Percentiles rank a stretch among this genome's conserved stretches.
Evolutionary conservation across 306 rosid genomes (phyloP).

Genomic region (Sechiopsis laciniata): DNA sequence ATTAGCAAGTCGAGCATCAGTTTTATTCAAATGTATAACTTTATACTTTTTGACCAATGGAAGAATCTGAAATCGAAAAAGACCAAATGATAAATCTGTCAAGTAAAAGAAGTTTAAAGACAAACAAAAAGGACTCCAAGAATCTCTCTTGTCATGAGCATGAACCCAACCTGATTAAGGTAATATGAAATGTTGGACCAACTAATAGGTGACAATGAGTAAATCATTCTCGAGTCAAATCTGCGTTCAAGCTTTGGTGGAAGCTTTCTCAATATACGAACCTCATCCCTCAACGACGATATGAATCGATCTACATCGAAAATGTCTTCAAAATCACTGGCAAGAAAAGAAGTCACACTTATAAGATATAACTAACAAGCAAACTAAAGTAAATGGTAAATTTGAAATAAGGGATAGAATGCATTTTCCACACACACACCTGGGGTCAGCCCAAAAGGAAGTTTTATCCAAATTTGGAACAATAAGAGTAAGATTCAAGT

Average conservation of each 20-base stretch:
- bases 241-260: constrained; percentile 64
- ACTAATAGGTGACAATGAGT: constrained; percentile 73
- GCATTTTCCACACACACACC: constrained; percentile 37
- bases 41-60: constrained; percentile 61
- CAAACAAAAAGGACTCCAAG: background rate
- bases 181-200: constrained; percentile 86
- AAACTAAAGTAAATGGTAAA: background rate
- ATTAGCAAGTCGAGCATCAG: constrained; percentile 77
- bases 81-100: constrained; percentile 23
- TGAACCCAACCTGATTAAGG: constrained; percentile 44
- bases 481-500: constrained; percentile 74
- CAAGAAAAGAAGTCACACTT: constrained; percentile 18
- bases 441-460: constrained; percentile 90
- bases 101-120: background rate
- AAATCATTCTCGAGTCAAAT: constrained; percentile 36
- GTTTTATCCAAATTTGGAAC: constrained; percentile 85
- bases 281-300: constrained; percentile 68
- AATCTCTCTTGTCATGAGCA: constrained; percentile 4
- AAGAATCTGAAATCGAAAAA: constrained; percentile 47
- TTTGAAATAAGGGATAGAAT: background rate
- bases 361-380: background rate
- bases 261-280: constrained; percentile 63
- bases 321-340: constrained; percentile 79
- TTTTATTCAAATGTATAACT: constrained; percentile 71
- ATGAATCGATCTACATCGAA: constrained; percentile 74